Base-by-base conservation (phyloP, 2,329 filamentous ascomycete species). In the Cadophora sp. region DNA sequence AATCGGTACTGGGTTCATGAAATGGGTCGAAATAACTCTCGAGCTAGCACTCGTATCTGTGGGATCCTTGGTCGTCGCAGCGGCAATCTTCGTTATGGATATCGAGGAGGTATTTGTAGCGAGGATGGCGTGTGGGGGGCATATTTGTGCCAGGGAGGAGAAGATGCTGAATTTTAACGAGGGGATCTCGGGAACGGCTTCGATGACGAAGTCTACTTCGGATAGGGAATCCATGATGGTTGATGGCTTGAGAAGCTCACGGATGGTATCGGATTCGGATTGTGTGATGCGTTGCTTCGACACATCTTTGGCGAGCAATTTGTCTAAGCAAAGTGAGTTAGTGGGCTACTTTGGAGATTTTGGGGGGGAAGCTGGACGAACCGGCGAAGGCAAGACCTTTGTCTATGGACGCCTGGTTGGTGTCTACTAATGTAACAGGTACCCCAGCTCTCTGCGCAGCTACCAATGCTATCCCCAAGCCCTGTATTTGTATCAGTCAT, bases 31-130 rank as follows among this genome's bases (percentile, higher is more conserved):
- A 65, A 99, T 89, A 11, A 99, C 96, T 59, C 96, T 91, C 6
- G 93, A 95, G 53, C 93, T 91, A 50, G 90, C 92, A 53, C 90
- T 91, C 27, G 92, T 89, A 76, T 97, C 92, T 22, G 83, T 95
- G 0, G 93, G 91, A 77, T 97, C 89, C 66, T 85, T 84, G 29
- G 89, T 91, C 0, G 95, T 95, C 11, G 94, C 89, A 3, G 96
- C 94, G 24, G 96, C 96, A 76, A 99, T 97, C 77, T 91, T 92
- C 53, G 96, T 99, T 79, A 99, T 97, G 69, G 93, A 95, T 79
- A 99, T 99, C 70, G 94, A 97, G n/a, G 94, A 97, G 7, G 96
- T 99, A 83, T 99, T 99, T 71, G 96, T 99, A 5, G 96, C 95
- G 43, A 99, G 87, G 75, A 99, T 92, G 68, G 96, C 89, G 78